phyloP scores from a whole-genome alignment of 2,329 filamentous ascomycete species.

The Pseudocercospora ulei region DNA sequence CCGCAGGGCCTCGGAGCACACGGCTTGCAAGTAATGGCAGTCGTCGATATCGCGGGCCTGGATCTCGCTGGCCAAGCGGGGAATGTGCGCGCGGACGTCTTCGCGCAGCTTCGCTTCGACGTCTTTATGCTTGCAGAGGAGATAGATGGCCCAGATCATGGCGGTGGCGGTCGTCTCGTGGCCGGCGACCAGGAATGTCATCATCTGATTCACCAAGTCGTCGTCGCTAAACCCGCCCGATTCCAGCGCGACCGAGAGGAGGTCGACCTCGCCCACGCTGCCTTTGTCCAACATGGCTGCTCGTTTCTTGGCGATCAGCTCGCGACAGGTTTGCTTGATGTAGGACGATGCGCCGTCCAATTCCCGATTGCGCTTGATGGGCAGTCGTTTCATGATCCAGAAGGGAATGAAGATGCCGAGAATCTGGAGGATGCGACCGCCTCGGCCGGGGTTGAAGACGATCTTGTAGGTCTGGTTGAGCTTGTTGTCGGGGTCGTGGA shows the following conservation, averaged over 20 bases:
- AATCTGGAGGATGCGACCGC: conserved; percentile 47
- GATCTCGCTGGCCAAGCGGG: conserved; percentile 40
- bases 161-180: conserved; percentile 50
- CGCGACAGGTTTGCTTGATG: conserved; percentile 54
- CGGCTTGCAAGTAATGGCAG: conserved; percentile 69
- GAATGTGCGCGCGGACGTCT: conserved; percentile 43
- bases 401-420: conserved; percentile 50
- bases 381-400: conserved; percentile 54
- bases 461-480: conserved; percentile 46
- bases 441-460: conserved; percentile 43
- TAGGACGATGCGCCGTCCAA: conserved; percentile 48
- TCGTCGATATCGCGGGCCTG: conserved; percentile 54
- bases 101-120: conserved; percentile 43
- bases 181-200: conserved; percentile 63
- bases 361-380: conserved; percentile 60
- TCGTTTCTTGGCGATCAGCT: conserved; percentile 64
- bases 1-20: conserved; percentile 68
- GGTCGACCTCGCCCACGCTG: conserved; percentile 54
- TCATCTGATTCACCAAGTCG: conserved; percentile 55
- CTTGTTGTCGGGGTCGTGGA: conserved; percentile 45
- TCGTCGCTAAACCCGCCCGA: conserved; percentile 68
- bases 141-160: conserved; percentile 47
- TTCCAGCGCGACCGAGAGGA: conserved; percentile 68
- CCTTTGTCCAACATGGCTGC: conserved; percentile 40
- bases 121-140: conserved; percentile 44